Conservation (phyloP, 140 eudicot genomes). For the Anethum foeniculum region DNA sequence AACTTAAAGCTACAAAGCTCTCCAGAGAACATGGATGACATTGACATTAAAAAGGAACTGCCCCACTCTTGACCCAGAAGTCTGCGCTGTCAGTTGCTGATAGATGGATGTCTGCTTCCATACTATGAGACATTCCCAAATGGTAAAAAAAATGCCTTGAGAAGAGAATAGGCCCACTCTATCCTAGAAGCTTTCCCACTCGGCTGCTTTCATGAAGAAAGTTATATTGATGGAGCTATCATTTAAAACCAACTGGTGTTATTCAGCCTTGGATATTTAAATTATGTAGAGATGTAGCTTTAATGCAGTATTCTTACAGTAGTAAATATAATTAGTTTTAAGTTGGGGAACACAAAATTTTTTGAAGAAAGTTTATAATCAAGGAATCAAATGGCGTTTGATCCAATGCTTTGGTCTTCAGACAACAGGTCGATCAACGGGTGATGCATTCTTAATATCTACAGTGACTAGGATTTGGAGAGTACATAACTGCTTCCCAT, state of each 20-base stretch:
- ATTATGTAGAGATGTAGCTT: not conserved
- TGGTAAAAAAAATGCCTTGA: not conserved
- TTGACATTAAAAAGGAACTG: not conserved
- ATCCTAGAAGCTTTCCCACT: not conserved
- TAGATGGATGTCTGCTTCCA: not conserved
- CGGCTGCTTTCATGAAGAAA: not conserved
- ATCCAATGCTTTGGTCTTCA: not conserved
- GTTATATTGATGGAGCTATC: not conserved
- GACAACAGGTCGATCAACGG: not conserved
- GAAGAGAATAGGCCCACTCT: not conserved
- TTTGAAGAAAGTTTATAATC: not conserved
- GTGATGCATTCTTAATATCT: slow-evolving; percentile 1
- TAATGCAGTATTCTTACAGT: not conserved
- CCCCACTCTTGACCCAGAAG: not conserved
- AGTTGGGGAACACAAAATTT: not conserved
- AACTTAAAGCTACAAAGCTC: not conserved
- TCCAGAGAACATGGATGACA: not conserved
- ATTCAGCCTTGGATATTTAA: not conserved
- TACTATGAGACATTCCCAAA: not conserved
- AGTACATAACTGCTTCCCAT: not conserved
- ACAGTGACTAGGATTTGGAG: not conserved
- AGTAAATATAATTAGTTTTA: not conserved
- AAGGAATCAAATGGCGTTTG: not conserved
- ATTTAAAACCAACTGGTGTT: not conserved
- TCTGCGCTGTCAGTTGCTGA: not conserved